Percentiles rank a stretch among this genome's conserved stretches.
Evolutionary conservation across 305 asterid species (phyloP).

Genomic region (Fraxinus sp.): DNA sequence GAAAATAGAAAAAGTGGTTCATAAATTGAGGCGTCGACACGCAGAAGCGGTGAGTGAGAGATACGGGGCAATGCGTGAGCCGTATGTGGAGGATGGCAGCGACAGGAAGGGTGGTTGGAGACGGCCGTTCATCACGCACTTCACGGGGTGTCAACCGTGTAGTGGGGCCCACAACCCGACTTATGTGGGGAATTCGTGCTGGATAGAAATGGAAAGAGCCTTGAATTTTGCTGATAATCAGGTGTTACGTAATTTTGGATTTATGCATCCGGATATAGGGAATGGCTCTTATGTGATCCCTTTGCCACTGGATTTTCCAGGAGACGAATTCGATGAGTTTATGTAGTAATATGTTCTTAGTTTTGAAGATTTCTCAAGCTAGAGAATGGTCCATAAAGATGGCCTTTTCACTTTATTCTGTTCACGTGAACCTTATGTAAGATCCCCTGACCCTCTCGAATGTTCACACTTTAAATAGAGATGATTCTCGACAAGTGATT

Average conservation of each 20-base stretch:
- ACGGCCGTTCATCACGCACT: constrained; percentile 81
- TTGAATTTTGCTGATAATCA: constrained; percentile 85
- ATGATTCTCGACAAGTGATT: background rate
- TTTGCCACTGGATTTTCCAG: constrained; percentile 43
- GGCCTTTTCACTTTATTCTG: background rate
- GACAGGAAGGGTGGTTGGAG: constrained; percentile 35
- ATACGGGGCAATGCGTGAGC: constrained; percentile 36
- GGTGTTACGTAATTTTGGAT: constrained; percentile 64
- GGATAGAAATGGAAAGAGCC: constrained; percentile 71
- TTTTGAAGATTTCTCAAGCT: background rate
- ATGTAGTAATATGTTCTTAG: background rate
- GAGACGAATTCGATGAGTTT: constrained; percentile 10
- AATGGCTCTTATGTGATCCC: constrained; percentile 44
- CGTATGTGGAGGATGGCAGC: constrained; percentile 31
- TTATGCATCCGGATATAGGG: constrained; percentile 41
- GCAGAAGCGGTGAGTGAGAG: constrained; percentile 52
- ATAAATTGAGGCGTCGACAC: constrained; percentile 43
- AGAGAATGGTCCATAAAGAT: background rate
- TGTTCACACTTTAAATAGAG: background rate
- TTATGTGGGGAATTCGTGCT: constrained; percentile 55
- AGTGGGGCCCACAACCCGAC: constrained; percentile 64
- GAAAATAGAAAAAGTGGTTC: constrained; percentile 33
- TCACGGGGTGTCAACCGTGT: constrained; percentile 87
- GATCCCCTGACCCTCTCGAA: background rate
- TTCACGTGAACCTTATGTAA: background rate